phyloP scores from a whole-genome alignment of 2,329 filamentous ascomycete genomes.

The Sordariomycetes sp. region DNA sequence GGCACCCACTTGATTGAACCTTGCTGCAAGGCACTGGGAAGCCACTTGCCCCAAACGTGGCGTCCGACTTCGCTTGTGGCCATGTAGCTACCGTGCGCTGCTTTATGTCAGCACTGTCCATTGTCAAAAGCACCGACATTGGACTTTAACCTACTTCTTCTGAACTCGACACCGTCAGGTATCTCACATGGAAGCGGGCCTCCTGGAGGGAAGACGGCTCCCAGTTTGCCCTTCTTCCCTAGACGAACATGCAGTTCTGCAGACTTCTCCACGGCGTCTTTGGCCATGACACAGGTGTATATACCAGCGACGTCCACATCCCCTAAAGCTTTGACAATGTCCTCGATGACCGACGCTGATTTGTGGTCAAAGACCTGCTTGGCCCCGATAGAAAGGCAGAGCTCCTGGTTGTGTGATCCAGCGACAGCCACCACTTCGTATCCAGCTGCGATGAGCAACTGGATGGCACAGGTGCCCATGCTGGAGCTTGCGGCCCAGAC shows the following conservation, averaged over 20 bases:
- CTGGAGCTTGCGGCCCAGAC: slow-evolving; percentile 1
- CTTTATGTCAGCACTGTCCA: not conserved
- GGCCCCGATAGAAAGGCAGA: not conserved
- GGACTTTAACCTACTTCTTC: not conserved
- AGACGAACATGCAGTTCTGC: not conserved
- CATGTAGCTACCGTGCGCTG: not conserved
- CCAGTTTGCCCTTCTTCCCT: not conserved
- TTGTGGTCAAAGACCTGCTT: not conserved
- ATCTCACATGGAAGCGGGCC: not conserved
- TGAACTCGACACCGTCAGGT: not conserved
- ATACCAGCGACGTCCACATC: not conserved
- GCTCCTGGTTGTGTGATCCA: not conserved
- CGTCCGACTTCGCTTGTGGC: not conserved
- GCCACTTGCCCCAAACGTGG: not conserved
- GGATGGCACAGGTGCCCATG: not conserved
- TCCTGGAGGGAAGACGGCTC: not conserved
- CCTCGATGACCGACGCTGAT: not conserved
- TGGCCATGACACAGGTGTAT: not conserved
- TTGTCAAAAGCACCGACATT: too few species aligned
- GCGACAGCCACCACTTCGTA: not conserved
- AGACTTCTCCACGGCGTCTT: not conserved
- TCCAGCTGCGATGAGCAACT: not conserved
- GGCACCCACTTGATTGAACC: not conserved
- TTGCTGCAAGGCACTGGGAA: not conserved
- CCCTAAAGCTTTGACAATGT: not conserved